phyloP scores from a whole-genome alignment of 768 basidiomycete species.

The Calocera cornea region DNA sequence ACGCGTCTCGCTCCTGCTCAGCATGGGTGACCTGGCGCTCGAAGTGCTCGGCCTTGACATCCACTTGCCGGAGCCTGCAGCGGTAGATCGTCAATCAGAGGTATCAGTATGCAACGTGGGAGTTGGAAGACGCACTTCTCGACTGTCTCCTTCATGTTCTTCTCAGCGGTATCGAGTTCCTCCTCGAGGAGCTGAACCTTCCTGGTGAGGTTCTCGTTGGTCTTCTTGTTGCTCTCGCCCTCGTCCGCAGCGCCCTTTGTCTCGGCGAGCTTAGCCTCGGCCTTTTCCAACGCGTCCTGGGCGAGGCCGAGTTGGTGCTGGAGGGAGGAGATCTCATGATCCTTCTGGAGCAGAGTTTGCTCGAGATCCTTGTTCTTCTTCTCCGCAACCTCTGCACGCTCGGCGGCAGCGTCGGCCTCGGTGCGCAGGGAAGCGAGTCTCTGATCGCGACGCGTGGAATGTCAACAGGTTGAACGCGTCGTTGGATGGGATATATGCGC shows the following conservation, averaged over 20 bases:
- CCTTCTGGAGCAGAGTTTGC: conserved; percentile 60
- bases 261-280: conserved; percentile 50
- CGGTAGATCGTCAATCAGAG: background rate
- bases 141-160: conserved; percentile 88
- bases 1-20: conserved; percentile 81
- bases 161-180: conserved; percentile 89
- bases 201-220: conserved; percentile 57
- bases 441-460: conserved; percentile 15
- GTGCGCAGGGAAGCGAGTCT: conserved; percentile 52
- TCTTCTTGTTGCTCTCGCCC: conserved; percentile 52
- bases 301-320: conserved; percentile 50
- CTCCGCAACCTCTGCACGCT: conserved; percentile 81
- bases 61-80: conserved; percentile 78
- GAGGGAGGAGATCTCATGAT: conserved; percentile 76
- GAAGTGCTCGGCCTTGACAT: conserved; percentile 97
- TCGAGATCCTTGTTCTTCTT: conserved; percentile 64
- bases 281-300: conserved; percentile 55
- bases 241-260: conserved; percentile 54
- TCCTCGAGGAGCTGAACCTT: conserved; percentile 90
- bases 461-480: background rate
- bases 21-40: conserved; percentile 76
- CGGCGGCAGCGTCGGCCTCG: conserved; percentile 71
- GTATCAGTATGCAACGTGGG: background rate
- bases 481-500: conserved; percentile 9
- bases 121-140: conserved; percentile 70